phyloP scores from a whole-genome alignment of 2,329 filamentous ascomycete genomes.

The Phialophora macrospora region DNA sequence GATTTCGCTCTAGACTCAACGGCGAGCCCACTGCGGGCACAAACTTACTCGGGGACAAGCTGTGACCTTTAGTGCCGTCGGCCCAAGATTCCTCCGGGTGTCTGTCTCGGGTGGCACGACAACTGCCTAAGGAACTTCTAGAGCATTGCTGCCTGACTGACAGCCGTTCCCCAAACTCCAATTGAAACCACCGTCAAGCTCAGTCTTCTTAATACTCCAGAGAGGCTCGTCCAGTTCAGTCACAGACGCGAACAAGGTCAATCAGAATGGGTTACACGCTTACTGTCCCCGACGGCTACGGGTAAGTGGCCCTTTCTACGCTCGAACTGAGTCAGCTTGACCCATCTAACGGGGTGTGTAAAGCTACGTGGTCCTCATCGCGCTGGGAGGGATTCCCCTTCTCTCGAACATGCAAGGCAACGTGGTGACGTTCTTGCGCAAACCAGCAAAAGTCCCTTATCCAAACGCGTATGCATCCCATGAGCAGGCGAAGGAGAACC shows the following conservation, averaged over 20 bases:
- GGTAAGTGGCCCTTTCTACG: slow-evolving; percentile 25
- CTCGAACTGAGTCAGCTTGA: background rate
- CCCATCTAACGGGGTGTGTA: slow-evolving; percentile 26
- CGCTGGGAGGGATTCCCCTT: slow-evolving; percentile 60
- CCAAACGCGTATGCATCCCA: slow-evolving; percentile 64
- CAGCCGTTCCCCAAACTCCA: background rate
- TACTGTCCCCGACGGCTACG: slow-evolving; percentile 35
- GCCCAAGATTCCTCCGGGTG: background rate
- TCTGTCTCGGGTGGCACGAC: background rate
- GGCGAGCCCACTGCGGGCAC: no score
- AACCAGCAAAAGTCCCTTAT: slow-evolving; percentile 59
- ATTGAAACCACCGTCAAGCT: background rate
- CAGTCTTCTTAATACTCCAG: background rate
- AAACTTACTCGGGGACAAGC: background rate
- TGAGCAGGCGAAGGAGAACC: slow-evolving; percentile 57
- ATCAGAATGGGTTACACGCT: slow-evolving; percentile 33
- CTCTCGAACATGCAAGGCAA: slow-evolving; percentile 58
- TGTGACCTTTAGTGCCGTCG: background rate
- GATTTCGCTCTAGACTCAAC: background rate
- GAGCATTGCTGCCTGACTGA: background rate
- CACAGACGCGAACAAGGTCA: background rate
- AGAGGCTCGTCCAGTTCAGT: background rate
- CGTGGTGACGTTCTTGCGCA: slow-evolving; percentile 55
- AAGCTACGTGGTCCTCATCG: slow-evolving; percentile 62
- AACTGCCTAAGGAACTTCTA: background rate